These are phyloP conservation scores for Monilinia fructigena DNA, from an alignment of 2,329 filamentous ascomycete genomes.

Conservation along the genomic window DNA sequence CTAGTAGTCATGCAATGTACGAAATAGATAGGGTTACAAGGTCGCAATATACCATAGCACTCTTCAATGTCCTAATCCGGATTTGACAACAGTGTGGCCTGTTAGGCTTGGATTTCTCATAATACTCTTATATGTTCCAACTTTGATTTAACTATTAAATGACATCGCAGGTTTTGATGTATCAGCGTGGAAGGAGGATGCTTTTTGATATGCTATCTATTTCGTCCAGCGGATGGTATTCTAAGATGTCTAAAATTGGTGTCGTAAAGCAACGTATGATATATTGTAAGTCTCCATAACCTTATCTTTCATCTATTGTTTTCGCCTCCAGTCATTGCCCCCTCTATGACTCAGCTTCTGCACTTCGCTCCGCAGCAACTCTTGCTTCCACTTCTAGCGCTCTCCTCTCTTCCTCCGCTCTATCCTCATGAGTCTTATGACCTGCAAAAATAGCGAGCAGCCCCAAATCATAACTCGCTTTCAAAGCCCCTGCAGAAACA, in stretches of 20 bases:
- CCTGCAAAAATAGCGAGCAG: slow-evolving; percentile 51
- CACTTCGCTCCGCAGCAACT: slow-evolving; percentile 29
- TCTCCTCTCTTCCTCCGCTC: slow-evolving; percentile 29
- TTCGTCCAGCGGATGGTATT: not conserved
- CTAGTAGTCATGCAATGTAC: no score
- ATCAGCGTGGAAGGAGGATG: not conserved
- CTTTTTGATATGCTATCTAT: not conserved
- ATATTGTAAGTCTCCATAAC: not conserved
- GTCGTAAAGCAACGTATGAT: not conserved
- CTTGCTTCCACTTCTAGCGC: slow-evolving; percentile 27
- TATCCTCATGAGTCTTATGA: slow-evolving; percentile 37
- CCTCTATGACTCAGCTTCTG: slow-evolving; percentile 20
- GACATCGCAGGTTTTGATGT: no score
- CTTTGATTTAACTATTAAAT: no score
- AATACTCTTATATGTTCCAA: no score
- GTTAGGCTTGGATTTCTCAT: no score
- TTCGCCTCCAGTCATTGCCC: not conserved
- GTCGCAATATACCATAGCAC: no score
- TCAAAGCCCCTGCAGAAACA: slow-evolving; percentile 60
- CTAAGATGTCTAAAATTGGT: not conserved
- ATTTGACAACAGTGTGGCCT: no score
- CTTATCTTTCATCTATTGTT: not conserved
- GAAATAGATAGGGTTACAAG: no score
- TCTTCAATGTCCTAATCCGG: no score
- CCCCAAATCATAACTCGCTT: slow-evolving; percentile 59